These are phyloP conservation scores for Funneliformis geosporum DNA, from an alignment of 192 early-diverging fungal genomes.

Conservation along the genomic window DNA sequence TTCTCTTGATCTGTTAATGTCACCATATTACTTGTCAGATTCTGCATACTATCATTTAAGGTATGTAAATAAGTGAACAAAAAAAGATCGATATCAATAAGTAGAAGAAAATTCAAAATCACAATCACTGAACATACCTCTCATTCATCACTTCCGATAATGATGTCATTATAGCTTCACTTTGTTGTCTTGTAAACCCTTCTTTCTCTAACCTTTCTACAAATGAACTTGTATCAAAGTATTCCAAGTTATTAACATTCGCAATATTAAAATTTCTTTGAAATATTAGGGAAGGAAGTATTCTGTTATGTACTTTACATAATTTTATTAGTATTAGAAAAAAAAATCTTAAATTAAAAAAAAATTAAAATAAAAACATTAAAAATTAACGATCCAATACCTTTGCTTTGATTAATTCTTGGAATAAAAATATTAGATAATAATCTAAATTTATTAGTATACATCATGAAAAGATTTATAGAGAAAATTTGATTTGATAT, in stretches of 20 bases:
- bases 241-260: slow-evolving; percentile 32
- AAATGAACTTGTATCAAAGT: slow-evolving; percentile 85
- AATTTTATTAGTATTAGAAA: not conserved
- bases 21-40: slow-evolving; percentile 64
- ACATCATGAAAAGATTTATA: not conserved
- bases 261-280: slow-evolving; percentile 1
- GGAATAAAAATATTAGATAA: not conserved
- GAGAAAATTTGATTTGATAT: too few species aligned
- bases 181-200: slow-evolving; percentile 69
- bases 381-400: too few species aligned
- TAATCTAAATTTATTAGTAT: not conserved
- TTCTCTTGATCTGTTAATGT: slow-evolving; percentile 84
- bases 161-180: slow-evolving; percentile 75
- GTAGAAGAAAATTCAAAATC: not conserved
- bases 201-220: slow-evolving; percentile 70
- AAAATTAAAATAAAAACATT: too few species aligned
- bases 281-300: not conserved
- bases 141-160: slow-evolving; percentile 71
- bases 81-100: not conserved
- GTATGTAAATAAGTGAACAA: not conserved
- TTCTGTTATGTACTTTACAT: not conserved
- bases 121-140: slow-evolving; percentile 45
- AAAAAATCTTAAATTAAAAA: too few species aligned
- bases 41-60: slow-evolving; percentile 55
- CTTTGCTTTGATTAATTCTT: not conserved